Evolutionary conservation across 2,329 filamentous ascomycete species (phyloP).

Genomic region (Apiospora koreana): DNA sequence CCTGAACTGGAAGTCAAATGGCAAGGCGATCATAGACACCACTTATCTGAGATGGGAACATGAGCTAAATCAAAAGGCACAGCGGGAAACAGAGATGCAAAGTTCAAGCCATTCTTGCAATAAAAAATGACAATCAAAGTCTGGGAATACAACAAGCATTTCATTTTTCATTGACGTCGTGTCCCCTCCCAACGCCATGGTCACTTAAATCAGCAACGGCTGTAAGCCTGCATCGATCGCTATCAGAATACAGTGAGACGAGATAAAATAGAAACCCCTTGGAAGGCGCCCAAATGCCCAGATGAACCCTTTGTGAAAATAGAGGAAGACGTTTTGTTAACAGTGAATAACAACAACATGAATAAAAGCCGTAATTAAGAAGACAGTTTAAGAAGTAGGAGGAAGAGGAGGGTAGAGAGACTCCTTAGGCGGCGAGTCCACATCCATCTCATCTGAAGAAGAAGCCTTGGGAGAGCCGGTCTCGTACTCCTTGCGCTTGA

Average conservation of each 20-base stretch:
- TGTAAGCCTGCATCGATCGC: background rate
- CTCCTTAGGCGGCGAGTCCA: slow-evolving; percentile 34
- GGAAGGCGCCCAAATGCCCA: background rate
- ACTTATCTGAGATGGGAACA: background rate
- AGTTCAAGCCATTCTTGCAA: background rate
- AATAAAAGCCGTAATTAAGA: background rate
- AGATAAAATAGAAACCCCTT: background rate
- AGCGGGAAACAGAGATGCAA: background rate
- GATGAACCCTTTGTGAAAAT: background rate
- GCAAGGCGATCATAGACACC: background rate
- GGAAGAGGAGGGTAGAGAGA: slow-evolving; percentile 38
- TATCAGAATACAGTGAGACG: slow-evolving; percentile 5
- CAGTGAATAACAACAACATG: background rate
- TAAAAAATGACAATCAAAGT: background rate
- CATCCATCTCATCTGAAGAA: slow-evolving; percentile 32
- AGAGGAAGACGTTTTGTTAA: background rate
- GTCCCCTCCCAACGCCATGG: background rate
- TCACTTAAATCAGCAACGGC: background rate
- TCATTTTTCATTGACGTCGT: slow-evolving; percentile 8
- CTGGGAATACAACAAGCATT: background rate
- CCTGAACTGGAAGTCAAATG: background rate
- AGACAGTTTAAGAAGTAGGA: background rate
- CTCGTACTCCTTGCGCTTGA: slow-evolving; percentile 58
- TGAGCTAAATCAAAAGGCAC: background rate
- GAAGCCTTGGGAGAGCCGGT: slow-evolving; percentile 37